These are phyloP conservation scores for Quercus engelmannii DNA, from an alignment of 306 rosid species.

Conservation along the genomic window DNA sequence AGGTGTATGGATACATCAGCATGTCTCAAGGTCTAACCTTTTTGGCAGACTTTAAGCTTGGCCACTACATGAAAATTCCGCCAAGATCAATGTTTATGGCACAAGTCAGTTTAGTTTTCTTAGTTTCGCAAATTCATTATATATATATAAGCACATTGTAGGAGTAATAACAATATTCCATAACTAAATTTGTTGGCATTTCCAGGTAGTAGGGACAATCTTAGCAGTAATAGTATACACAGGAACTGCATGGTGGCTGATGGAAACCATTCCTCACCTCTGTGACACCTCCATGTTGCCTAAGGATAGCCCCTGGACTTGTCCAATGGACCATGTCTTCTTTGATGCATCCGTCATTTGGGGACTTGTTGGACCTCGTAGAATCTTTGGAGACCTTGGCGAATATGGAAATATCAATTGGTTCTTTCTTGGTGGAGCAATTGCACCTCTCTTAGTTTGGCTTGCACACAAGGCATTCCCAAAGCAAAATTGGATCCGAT, in stretches of 20 bases:
- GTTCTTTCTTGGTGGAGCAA: conserved; percentile 73
- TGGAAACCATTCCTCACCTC: conserved; percentile 59
- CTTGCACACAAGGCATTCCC: conserved; percentile 65
- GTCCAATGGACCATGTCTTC: conserved; percentile 77
- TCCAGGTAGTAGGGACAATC: conserved; percentile 64
- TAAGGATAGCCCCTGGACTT: conserved; percentile 66
- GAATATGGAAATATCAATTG: conserved; percentile 58
- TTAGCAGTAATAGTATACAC: conserved; percentile 55
- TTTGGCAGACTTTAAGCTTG: conserved; percentile 74
- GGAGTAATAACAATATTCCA: background rate
- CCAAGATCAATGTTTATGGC: conserved; percentile 90
- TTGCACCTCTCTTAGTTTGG: conserved; percentile 72
- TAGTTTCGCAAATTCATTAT: background rate
- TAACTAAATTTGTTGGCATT: conserved; percentile 11
- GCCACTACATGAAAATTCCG: conserved; percentile 97
- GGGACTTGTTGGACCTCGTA: conserved; percentile 88
- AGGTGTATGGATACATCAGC: conserved; percentile 92
- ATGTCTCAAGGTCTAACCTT: conserved; percentile 74
- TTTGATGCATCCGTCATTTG: conserved; percentile 80
- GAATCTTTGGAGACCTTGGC: conserved; percentile 79
- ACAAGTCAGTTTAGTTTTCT: conserved; percentile 46
- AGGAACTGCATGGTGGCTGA: conserved; percentile 79
- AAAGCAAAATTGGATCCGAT: conserved; percentile 44
- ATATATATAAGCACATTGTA: background rate
- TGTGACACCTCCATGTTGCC: conserved; percentile 54